A percentile compares a stretch with the other conserved stretches of the same genome.
These are phyloP conservation scores for Fusarium pseudoanthophilum DNA, from an alignment of 2,329 filamentous ascomycete genomes.

Conservation along the genomic window DNA sequence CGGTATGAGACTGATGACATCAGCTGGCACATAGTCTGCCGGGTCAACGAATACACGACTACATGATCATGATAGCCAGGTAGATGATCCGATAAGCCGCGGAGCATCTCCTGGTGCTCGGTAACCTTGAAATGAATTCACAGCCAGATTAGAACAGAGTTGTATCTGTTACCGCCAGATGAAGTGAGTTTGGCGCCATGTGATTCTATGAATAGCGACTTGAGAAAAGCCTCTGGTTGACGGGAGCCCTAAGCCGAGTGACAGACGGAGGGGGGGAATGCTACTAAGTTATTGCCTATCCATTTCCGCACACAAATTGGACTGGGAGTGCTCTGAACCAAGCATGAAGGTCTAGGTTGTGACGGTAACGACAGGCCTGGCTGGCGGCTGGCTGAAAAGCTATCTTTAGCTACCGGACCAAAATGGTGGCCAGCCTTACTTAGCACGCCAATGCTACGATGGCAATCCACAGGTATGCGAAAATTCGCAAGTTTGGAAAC, in stretches of 20 bases:
- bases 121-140: not conserved
- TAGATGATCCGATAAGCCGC: not conserved
- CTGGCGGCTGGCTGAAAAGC: constrained; percentile 2
- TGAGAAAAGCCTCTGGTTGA: not conserved
- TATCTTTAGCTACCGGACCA: constrained; percentile 30
- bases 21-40: not conserved
- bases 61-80: not conserved
- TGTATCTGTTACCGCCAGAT: not conserved
- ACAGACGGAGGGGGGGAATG: not conserved
- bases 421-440: constrained; percentile 1
- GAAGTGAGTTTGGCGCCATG: not conserved
- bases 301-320: not conserved
- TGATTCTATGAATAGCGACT: constrained; percentile 7
- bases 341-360: not conserved
- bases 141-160: not conserved
- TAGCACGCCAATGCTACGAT: constrained; percentile 5
- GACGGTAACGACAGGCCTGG: not conserved
- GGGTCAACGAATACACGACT: constrained; percentile 4
- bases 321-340: not conserved
- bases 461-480: not conserved
- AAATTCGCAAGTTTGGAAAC: constrained; percentile 10
- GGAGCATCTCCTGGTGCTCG: not conserved
- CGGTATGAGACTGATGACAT: not conserved
- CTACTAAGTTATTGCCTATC: not conserved
- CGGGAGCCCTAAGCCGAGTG: not conserved